A percentile compares a stretch with the other conserved stretches of the same genome.
These are phyloP conservation scores for Mucor indicus DNA, from an alignment of 371 early-diverging fungal species.

Conservation along the genomic window DNA sequence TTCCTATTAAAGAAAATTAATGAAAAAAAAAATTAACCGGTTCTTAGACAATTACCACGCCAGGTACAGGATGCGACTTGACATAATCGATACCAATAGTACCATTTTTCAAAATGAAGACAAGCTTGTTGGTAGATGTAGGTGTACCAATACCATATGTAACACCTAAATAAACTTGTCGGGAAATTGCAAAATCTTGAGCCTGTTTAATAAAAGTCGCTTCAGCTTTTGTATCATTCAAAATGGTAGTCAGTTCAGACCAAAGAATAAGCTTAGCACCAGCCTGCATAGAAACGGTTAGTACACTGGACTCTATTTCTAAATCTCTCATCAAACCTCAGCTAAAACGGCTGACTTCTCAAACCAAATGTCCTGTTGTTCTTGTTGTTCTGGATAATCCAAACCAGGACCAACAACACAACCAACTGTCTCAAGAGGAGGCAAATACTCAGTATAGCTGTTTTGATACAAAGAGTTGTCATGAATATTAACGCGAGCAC, in stretches of 20 bases:
- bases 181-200: conserved; percentile 28
- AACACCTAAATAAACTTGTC: conserved; percentile 40
- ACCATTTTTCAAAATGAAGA: conserved; percentile 45
- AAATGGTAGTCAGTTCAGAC: conserved; percentile 37
- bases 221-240: conserved; percentile 19
- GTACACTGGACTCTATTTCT: too few species aligned
- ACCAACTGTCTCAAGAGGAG: conserved; percentile 28
- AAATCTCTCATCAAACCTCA: too few species aligned
- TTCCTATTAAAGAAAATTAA: conserved; percentile 17
- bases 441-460: conserved; percentile 21
- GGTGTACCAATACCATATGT: conserved; percentile 30
- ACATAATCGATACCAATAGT: conserved; percentile 46
- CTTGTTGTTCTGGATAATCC: conserved; percentile 2
- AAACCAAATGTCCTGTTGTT: conserved; percentile 28
- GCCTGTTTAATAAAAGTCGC: conserved; percentile 23
- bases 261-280: conserved; percentile 50
- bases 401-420: conserved; percentile 32
- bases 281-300: conserved; percentile 6
- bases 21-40: background rate
- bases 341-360: conserved; percentile 18
- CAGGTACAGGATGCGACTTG: conserved; percentile 54
- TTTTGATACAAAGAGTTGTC: conserved; percentile 30
- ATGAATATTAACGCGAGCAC: conserved; percentile 21
- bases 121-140: conserved; percentile 40
- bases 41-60: conserved; percentile 21